Base-by-base conservation (phyloP, 2,329 filamentous ascomycete species). In the Cadophora sp. region DNA sequence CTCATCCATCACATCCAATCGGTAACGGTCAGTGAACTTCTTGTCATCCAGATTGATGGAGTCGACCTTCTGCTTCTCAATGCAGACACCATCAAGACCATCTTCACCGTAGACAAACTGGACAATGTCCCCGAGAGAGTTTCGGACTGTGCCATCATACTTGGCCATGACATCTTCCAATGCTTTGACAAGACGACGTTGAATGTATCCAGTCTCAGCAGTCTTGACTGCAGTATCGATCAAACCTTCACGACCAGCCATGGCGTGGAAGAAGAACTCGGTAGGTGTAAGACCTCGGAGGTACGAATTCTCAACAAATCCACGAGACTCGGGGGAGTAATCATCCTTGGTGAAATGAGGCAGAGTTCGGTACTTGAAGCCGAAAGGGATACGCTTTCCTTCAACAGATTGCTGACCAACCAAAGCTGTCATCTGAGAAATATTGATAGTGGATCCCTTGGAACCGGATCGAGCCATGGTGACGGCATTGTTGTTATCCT, bases 181-280 rank as follows among this genome's bases (percentile, higher is more conserved):
- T 13, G 96, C 96, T 82, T 99, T 99, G 76, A 99, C 96, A 55
- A 99, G 87, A 84, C 96, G 94, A 82, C 96, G 93, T 81, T 99
- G 96, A 72, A 99, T 99, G 79, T 99, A 99, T 81, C 96, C 96
- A 66, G 96, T 99, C 81, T 99, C 96, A 22, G 96, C 96, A 72
- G 96, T 99, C 87, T 99, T 99, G 81, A 99, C 96, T 72, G 96
- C 96, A 62, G 96, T 99, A 86, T 99, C 96, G 75, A 99, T 99
- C 64, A 99, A 86, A 97, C 96, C 96, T 82, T 99, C 96, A 84
- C 96, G 90, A 93, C 96, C 96, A 85, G 96, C 96, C 96, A 99
- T 99, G 77, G 96, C 96, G 87, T 99, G 96, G 86, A 99, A 99
- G 84, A 97, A 99, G 82, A 99, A 99, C 74, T 99, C 96, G 0